Base-by-base conservation (phyloP, 192 early-diverging fungal species). In the Podila minutissima region DNA sequence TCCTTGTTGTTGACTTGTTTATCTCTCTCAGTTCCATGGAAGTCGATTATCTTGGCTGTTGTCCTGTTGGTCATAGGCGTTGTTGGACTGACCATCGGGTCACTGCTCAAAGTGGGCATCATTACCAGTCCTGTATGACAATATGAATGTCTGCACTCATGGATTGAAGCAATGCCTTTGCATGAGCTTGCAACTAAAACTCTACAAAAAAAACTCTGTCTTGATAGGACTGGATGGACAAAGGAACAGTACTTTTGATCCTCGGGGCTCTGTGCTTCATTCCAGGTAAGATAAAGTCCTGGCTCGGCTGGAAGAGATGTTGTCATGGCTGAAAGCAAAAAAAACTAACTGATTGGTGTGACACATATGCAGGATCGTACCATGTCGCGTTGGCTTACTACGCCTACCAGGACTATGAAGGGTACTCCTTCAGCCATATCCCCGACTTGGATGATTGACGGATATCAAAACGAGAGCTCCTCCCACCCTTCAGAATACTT, bases 201-300 rank as follows among this genome's bases (percentile, higher is more conserved):
- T 62, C 31, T 24, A 11, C 20, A 51, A 35, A 4, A 68, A 51
- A 35, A 4, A 68, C 53, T 81, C 28, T 70, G 19, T 11, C 58
- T 50, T 22, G 37, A 26, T 64, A 89, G 86, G 72, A 78, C 4
- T 90, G 87, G 87, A 59, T 87, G 3, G 84, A 85, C 65, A 83
- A 83, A 78, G 89, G 87, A 46, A 87, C 83, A 32, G 83, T 86
- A 31, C 82, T 90, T n/a, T 58, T 88, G 31, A 82, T 90, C 7
- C 74, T 90, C 41, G 89, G 86, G n/a, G 67, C 78, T 46, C 74
- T 90, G 33, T 86, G 88, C 85, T 90, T 90, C 67, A 88, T 90
- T 50, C 89, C 89, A 59, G 87, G 88, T 86, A 83, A 58, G 66
- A n/a, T 48, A 57, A 69, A 22, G 3, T 17, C 41, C 35, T 4